These are phyloP conservation scores for Erodium trifolium DNA, from an alignment of 441 rosid species.

Conservation along the genomic window DNA sequence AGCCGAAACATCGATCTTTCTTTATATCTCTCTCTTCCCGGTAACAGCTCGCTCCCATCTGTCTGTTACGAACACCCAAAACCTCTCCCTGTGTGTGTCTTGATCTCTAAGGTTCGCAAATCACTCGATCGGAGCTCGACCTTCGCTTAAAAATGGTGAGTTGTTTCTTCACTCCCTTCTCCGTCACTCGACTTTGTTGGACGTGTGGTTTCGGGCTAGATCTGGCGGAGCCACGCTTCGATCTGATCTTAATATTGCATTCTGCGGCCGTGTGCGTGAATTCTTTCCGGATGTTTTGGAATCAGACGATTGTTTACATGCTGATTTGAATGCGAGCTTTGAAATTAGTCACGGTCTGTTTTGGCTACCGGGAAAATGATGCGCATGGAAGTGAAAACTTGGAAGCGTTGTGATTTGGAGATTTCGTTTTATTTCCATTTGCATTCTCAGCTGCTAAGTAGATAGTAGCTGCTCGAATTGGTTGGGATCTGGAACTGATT, in stretches of 20 bases:
- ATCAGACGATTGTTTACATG: slow-evolving; percentile 9
- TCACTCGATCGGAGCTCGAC: slow-evolving; percentile 15
- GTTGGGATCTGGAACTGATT: slow-evolving; percentile 30
- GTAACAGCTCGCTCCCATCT: not conserved
- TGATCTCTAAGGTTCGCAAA: slow-evolving; percentile 20
- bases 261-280: not conserved
- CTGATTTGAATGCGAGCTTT: slow-evolving; percentile 13
- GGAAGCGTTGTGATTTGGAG: not conserved
- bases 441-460: slow-evolving; percentile 8
- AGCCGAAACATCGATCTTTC: not conserved
- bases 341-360: slow-evolving; percentile 12
- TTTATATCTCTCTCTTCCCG: not conserved
- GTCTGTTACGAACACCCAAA: slow-evolving; percentile 11
- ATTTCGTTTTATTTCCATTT: slow-evolving; percentile 5
- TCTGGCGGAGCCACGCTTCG: slow-evolving; percentile 42
- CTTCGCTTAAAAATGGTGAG: slow-evolving; percentile 46
- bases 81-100: slow-evolving; percentile 13
- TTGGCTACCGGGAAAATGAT: slow-evolving; percentile 8
- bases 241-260: slow-evolving; percentile 21
- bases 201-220: slow-evolving; percentile 32
- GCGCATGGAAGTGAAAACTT: not conserved
- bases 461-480: slow-evolving; percentile 15
- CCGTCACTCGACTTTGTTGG: slow-evolving; percentile 10
- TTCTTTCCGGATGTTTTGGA: not conserved
- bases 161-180: slow-evolving; percentile 10